These are phyloP conservation scores for Physcomitrium patens DNA, from an alignment of 225 moss, liverwort and hornwort species.

Conservation along the genomic window DNA sequence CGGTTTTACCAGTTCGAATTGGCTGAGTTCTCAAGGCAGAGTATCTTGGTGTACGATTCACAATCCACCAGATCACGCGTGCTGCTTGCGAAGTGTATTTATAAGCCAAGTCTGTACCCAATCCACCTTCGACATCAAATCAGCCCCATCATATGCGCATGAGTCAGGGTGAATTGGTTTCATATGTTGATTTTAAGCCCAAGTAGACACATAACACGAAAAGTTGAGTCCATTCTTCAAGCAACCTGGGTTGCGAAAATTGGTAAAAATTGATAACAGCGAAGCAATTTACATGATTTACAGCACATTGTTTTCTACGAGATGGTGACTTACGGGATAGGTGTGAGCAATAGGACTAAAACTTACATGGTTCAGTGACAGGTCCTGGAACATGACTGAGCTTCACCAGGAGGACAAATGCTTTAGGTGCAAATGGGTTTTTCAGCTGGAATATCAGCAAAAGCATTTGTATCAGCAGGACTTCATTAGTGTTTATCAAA, in stretches of 20 bases:
- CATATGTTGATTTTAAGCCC: constrained; percentile 13
- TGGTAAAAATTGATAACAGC: not conserved
- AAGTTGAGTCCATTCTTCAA: too few species aligned
- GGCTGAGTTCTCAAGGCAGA: constrained; percentile 17
- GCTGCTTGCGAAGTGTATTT: not conserved
- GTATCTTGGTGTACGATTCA: not conserved
- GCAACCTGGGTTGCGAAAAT: too few species aligned
- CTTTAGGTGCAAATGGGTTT: not conserved
- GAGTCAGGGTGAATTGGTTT: not conserved
- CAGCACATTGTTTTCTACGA: not conserved
- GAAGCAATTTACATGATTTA: not conserved
- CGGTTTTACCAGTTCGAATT: not conserved
- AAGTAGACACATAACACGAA: not conserved
- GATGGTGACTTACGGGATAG: not conserved
- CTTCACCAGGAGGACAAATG: constrained; percentile 26
- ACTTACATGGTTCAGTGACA: constrained; percentile 28
- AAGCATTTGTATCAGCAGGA: constrained; percentile 26
- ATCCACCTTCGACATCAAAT: not conserved
- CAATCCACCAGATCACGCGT: constrained; percentile 15
- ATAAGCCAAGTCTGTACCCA: constrained; percentile 12
- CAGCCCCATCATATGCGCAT: constrained; percentile 25
- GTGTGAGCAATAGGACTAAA: constrained; percentile 19
- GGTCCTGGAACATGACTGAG: constrained; percentile 24
- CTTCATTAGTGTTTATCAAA: constrained; percentile 28
- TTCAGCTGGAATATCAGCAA: not conserved